phyloP scores from a whole-genome alignment of 2,329 filamentous ascomycete species.

The Colletotrichum australisinense region DNA sequence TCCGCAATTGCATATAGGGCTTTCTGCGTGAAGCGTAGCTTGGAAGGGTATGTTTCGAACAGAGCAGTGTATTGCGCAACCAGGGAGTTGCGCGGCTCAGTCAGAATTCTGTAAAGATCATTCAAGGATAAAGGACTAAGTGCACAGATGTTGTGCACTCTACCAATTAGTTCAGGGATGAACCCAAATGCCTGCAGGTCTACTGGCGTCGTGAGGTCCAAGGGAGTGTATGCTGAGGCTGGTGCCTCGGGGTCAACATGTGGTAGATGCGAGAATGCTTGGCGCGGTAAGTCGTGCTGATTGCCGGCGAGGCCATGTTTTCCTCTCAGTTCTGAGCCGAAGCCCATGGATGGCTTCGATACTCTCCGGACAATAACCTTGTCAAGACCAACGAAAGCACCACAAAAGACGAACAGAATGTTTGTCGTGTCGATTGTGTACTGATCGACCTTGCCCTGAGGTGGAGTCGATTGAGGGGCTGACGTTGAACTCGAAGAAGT shows the following conservation, averaged over 20 bases:
- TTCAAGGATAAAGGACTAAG: constrained; percentile 77
- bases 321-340: constrained; percentile 84
- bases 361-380: constrained; percentile 90
- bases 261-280: constrained; percentile 67
- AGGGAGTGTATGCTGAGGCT: constrained; percentile 60
- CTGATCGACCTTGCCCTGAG: constrained; percentile 67
- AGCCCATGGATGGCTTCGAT: constrained; percentile 87
- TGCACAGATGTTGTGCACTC: constrained; percentile 89
- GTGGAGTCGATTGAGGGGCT: constrained; percentile 57
- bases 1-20: constrained; percentile 86
- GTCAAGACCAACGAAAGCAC: constrained; percentile 92
- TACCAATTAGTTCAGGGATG: constrained; percentile 95
- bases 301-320: constrained; percentile 58
- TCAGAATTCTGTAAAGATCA: constrained; percentile 86
- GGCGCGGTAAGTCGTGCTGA: constrained; percentile 73
- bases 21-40: constrained; percentile 84
- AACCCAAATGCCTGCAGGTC: constrained; percentile 89
- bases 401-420: constrained; percentile 96
- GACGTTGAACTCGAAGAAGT: constrained; percentile 57
- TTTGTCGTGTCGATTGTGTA: constrained; percentile 91
- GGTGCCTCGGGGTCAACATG: constrained; percentile 57
- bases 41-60: constrained; percentile 83
- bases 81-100: constrained; percentile 90
- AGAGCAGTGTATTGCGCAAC: constrained; percentile 90
- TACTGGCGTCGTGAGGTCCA: constrained; percentile 79